phyloP scores from a whole-genome alignment of 2,329 filamentous ascomycete genomes.

The Ophiocordyceps camponoti-saundersi region DNA sequence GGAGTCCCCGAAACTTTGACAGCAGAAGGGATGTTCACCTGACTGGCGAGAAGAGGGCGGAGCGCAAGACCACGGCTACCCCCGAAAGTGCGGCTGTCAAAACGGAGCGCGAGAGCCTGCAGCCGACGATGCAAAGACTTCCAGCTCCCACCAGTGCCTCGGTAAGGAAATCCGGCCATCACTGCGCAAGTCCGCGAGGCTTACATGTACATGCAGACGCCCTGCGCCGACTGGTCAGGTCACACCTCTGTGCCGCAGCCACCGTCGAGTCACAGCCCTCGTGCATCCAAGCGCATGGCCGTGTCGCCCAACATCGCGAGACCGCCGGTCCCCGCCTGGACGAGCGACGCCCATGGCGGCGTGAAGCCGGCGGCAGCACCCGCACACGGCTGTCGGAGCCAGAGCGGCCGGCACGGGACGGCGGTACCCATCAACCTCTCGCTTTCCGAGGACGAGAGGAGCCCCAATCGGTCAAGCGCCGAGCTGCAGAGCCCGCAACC shows the following conservation, averaged over 20 bases:
- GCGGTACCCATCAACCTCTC: conserved; percentile 33
- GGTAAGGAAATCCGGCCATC: conserved; percentile 9
- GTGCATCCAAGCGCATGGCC: conserved; percentile 33
- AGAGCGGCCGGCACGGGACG: conserved; percentile 10
- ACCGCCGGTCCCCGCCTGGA: conserved; percentile 37
- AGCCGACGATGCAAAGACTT: conserved; percentile 11
- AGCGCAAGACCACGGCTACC: conserved; percentile 24
- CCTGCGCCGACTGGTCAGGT: conserved; percentile 27
- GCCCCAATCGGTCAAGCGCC: conserved; percentile 31
- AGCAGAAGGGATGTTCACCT: conserved; percentile 73
- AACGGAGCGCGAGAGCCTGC: conserved; percentile 15
- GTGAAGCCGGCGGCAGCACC: conserved; percentile 5
- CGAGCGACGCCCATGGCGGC: conserved; percentile 14
- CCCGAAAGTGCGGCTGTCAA: conserved; percentile 17
- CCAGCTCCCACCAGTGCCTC: conserved; percentile 17
- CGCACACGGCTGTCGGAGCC: conserved; percentile 7
- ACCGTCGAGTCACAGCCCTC: conserved; percentile 21
- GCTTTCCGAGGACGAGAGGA: conserved; percentile 42
- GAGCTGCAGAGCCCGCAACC: conserved; percentile 34
- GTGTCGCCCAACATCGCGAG: conserved; percentile 32
- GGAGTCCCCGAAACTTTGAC: conserved; percentile 88
- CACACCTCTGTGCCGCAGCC: conserved; percentile 16
- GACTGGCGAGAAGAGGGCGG: conserved; percentile 32
- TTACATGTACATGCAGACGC: conserved; percentile 12
- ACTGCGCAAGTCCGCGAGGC: background rate